Evolutionary conservation across 139 green algal species (phyloP), one percentile per base, ranked within the genome.

Genomic region (Chlorella sp.): DNA sequence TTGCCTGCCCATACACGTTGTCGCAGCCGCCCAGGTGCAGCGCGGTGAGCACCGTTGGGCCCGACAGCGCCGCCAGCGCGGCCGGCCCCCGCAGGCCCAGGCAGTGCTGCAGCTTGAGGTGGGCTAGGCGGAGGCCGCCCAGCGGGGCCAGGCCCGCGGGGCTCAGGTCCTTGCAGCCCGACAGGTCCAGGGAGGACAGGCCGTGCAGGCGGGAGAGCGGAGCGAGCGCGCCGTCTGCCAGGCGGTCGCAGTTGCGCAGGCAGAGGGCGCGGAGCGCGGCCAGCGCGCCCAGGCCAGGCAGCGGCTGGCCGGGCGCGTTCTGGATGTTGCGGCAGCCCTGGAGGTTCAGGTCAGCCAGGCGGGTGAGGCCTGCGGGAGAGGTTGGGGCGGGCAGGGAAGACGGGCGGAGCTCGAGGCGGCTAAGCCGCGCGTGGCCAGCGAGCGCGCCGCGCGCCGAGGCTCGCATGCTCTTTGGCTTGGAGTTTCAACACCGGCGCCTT

Each of bases 231-330:
- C 48, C 51, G 27, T 83, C 64, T 36, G 82, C 74, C 25, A 89
- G 55, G 23, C 84, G 68, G 48, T 86, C 82, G 76, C 84, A 89
- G 71, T 73, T 74, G 74, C 72, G 80, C 79, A 89, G 63, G n/a
- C 42, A 77, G 3, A 89, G 62, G 19, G 23, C 17, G 8, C 60
- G 68, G 43, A 89, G 59, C 31, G 50, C 35, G 4, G 42, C 53
- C 60, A 88, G 64, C 12, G n/a, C 5, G 6, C 11, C 27, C 42
- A 89, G 74, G 6, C 65, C 64, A 4, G 58, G 35, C 74, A 89
- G 74, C 31, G 31, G 40, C 1, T 46, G 11, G 0, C 67, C 76
- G 4, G 59, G 43, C 14, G 25, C 5, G 68, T 79, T 86, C n/a
- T 48, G 9, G 40, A 89, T 48, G 66, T 86, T 88, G 42, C 79